These are phyloP conservation scores for Cyberlindnera samutprakarnensis DNA, from an alignment of 805 yeast genomes.

Conservation along the genomic window DNA sequence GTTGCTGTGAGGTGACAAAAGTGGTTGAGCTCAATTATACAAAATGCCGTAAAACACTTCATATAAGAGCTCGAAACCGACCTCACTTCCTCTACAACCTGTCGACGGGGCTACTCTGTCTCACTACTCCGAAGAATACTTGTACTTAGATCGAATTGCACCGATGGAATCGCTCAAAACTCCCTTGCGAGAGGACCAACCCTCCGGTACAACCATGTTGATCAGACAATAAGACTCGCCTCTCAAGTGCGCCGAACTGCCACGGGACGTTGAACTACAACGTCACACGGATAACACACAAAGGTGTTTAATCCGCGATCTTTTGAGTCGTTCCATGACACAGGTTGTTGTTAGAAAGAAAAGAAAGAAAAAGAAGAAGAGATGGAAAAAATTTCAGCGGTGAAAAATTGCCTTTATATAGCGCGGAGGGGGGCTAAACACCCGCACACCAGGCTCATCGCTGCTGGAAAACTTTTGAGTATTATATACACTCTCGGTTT, in stretches of 20 bases:
- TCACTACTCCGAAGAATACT: constrained; percentile 29
- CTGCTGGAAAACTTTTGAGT: no score
- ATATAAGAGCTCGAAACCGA: constrained; percentile 49
- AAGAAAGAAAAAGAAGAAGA: not conserved
- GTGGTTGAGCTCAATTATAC: no score
- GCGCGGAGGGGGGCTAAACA: constrained; percentile 1
- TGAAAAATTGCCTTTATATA: constrained; percentile 3
- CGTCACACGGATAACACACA: constrained; percentile 11
- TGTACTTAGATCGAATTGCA: constrained; percentile 47
- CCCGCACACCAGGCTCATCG: constrained; percentile 9
- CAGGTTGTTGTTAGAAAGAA: constrained; percentile 35
- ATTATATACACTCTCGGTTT: no score
- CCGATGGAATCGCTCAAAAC: constrained; percentile 39
- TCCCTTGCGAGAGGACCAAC: constrained; percentile 25
- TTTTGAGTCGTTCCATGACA: constrained; percentile 41
- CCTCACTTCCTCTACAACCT: constrained; percentile 73
- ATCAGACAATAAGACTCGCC: constrained; percentile 25
- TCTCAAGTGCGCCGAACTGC: constrained; percentile 64
- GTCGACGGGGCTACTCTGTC: constrained; percentile 98
- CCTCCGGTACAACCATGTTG: constrained; percentile 14
- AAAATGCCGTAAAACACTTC: no score
- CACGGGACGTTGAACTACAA: constrained; percentile 23
- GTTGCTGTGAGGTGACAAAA: constrained; percentile 67
- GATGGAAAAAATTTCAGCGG: constrained; percentile 7
- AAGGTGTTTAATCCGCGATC: constrained; percentile 18